Base-by-base conservation (phyloP, 495 filamentous ascomycete species). In the Pyronema omphalodes region DNA sequence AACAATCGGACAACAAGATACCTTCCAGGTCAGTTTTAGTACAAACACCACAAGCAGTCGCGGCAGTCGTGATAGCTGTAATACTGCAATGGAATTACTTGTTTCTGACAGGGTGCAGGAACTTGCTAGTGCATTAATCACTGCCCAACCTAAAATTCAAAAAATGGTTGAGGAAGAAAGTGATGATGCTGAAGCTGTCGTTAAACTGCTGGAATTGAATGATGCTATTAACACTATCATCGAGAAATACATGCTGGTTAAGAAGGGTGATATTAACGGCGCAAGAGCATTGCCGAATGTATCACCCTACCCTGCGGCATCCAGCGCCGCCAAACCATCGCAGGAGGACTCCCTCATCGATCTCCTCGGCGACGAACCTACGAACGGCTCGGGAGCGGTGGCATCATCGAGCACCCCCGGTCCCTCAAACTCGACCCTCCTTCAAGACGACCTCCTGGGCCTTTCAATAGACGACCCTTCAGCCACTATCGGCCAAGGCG, bases 81-180 rank as follows among this genome's bases (percentile, higher is more conserved):
- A 23, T 17, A 14, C 15, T 55, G 37, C 36, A 41, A 11, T 37
- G 17, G 44, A 17, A 34, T 18, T 52, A 51, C 54, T 57, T 12
- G 57, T 44, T n/a, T 17, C 47, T 50, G 47, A 50, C 47, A 15
- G 57, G 37, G 52, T 48, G 11, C 58, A 83, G 75, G 91, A 96
- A 71, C 78, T 98, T 49, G 87, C 87, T n/a, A 83, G 80, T 61
- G 80, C 91, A 4, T 71, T 98, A 34, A 84, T 84, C 66, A 94
- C 85, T 59, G 93, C 91, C 9, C 93, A 96, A 52, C 93, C 91
- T 0, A 96, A 98, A 71, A 98, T 96, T 53, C 88, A 94, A 62
- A 94, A 82, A 70, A 98, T 98, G 88, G 94, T 93, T 65, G 93
- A 98, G 65, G 91, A 96, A 63, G 91, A 98, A 64, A 94, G 86